phyloP scores from a whole-genome alignment of 306 rosid species.

The Cicer judaicum region DNA sequence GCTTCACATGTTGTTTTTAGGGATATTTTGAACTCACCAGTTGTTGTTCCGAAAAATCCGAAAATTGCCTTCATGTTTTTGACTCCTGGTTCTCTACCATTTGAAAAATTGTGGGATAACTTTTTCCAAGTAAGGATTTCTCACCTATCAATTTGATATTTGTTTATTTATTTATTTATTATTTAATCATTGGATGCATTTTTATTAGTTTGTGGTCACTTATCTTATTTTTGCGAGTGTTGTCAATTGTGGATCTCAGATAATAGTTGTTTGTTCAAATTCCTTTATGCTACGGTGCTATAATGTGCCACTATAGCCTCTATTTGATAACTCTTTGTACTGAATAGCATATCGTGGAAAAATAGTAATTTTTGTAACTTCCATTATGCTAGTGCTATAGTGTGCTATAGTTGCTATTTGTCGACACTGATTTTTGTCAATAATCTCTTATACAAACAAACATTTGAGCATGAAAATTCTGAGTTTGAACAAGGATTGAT shows the following conservation, averaged over 20 bases:
- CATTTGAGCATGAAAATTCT: background rate
- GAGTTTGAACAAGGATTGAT: slow-evolving; percentile 26
- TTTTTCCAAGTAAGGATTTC: slow-evolving; percentile 77
- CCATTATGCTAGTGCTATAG: background rate
- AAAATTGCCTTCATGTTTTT: slow-evolving; percentile 95
- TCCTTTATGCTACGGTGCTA: background rate
- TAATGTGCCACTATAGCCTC: background rate
- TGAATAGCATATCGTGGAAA: background rate
- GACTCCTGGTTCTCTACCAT: slow-evolving; percentile 85
- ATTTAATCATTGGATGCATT: slow-evolving; percentile 9
- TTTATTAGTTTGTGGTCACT: background rate
- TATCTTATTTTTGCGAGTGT: background rate
- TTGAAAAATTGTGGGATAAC: slow-evolving; percentile 93
- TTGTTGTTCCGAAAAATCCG: slow-evolving; percentile 54
- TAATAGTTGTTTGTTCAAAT: background rate
- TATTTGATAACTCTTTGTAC: background rate
- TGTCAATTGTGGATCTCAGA: background rate
- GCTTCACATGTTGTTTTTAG: slow-evolving; percentile 74
- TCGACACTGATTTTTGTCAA: background rate
- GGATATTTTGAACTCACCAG: slow-evolving; percentile 71
- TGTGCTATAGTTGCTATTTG: background rate
- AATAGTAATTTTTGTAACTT: background rate
- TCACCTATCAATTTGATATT: slow-evolving; percentile 22
- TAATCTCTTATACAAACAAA: slow-evolving; percentile 15
- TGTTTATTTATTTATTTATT: background rate